phyloP scores from a whole-genome alignment of 352 stramenopile species.

The Pythium dissotocum region DNA sequence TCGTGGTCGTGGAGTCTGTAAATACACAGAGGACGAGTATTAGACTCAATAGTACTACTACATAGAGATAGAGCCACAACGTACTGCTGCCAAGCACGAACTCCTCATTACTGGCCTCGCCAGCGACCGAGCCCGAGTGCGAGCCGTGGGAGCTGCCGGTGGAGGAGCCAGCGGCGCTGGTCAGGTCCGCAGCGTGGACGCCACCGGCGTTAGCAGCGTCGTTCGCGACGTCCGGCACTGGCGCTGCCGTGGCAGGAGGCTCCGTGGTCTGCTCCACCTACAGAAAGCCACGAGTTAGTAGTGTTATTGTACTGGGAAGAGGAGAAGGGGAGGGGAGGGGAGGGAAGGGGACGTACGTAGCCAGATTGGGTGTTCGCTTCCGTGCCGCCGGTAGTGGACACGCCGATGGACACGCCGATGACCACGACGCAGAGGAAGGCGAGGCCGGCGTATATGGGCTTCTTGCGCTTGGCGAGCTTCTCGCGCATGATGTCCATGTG shows the following conservation, averaged over 20 bases:
- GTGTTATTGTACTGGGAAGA: not conserved
- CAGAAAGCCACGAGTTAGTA: not conserved
- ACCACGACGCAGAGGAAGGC: slow-evolving; percentile 49
- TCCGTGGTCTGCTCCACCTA: not conserved
- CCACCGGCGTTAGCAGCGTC: not conserved
- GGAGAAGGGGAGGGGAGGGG: too few species aligned
- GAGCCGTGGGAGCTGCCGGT: not conserved
- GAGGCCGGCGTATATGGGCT: slow-evolving; percentile 53
- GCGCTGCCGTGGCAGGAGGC: not conserved
- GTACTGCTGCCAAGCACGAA: not conserved
- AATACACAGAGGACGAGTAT: not conserved
- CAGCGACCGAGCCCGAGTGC: slow-evolving; percentile 6
- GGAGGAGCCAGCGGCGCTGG: not conserved
- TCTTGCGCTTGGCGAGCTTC: slow-evolving; percentile 49
- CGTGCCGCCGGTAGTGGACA: slow-evolving; percentile 13
- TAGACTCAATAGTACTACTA: not conserved
- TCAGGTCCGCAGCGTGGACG: slow-evolving; percentile 9
- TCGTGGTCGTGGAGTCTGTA: slow-evolving; percentile 3
- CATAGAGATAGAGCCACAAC: not conserved
- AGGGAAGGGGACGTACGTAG: not conserved
- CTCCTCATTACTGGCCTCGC: slow-evolving; percentile 3
- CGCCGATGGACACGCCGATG: slow-evolving; percentile 39
- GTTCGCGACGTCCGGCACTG: not conserved
- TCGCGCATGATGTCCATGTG: slow-evolving; percentile 40
- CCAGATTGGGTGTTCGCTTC: not conserved